Evolutionary conservation across 805 yeast genomes (phyloP), one percentile per base, ranked within the genome.

Genomic region (Cyberlindnera xylosilytica): DNA sequence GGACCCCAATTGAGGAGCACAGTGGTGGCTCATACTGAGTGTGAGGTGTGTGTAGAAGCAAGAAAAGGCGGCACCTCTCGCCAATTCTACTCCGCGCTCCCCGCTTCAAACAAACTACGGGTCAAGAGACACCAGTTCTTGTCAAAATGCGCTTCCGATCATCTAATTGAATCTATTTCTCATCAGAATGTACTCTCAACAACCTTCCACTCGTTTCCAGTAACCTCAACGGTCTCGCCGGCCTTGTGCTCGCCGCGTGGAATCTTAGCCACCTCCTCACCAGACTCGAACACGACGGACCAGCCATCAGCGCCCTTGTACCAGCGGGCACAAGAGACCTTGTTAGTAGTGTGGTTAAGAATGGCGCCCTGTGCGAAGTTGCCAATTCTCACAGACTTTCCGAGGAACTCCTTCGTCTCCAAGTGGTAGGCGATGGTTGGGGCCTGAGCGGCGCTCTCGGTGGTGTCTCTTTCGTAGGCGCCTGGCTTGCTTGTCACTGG

Each of bases 291-390:
- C 10, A 48, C 45, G 6, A 38, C 46, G 5, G 38, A 20, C 56
- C 55, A 53, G 16, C 43, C 37, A 11, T 36, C 44, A 20, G 34
- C 45, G 5, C 34, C 36, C n/a, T 38, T 18, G 37, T 36, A 52
- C 37, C 46, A 41, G 34, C 59, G 52, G 17, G 41, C 44, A 40
- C 42, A 42, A n/a, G 53, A 47, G 12, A 51, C 44, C 47, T 57
- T 17, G 45, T 52, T 20, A 18, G 39, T 40, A 38, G 52, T 38
- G 62, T 51, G 53, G 45, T 51, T 49, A 29, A 54, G 31, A 2
- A 75, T 36, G 1, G 78, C 53, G 4, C 79, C 82, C 52, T 78
- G 81, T 4, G 65, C 54, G 75, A 80, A 76, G 44, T 69, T 68
- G 3, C 81, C 82, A 12, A 75, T 50, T 38, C 68, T 56, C 5